phyloP scores from a whole-genome alignment of 495 filamentous ascomycete species.

The Pseudomonodictys pantanalensis region DNA sequence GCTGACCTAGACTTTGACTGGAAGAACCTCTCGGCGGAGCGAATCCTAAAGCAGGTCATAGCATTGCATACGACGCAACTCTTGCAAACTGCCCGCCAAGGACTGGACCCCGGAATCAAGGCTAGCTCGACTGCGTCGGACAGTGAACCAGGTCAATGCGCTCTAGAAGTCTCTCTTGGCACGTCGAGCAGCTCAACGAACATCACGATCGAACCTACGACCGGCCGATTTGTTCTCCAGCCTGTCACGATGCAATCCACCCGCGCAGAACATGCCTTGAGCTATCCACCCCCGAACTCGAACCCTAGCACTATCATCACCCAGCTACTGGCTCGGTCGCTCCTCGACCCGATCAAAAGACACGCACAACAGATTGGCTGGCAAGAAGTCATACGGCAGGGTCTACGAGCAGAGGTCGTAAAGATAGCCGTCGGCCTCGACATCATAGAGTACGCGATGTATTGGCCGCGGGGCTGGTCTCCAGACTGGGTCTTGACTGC shows the following conservation, averaged over 20 bases:
- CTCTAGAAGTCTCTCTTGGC: conserved; percentile 62
- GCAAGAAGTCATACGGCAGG: conserved; percentile 16
- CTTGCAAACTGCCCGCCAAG: conserved; percentile 58
- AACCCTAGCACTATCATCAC: conserved; percentile 18
- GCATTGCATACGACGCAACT: conserved; percentile 68
- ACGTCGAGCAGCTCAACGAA: conserved; percentile 55
- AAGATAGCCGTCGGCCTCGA: conserved; percentile 32
- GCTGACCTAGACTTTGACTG: conserved; percentile 62
- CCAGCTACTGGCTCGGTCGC: conserved; percentile 20
- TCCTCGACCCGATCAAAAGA: conserved; percentile 30
- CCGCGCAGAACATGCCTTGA: conserved; percentile 32
- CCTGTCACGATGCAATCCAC: conserved; percentile 49
- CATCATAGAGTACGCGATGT: conserved; percentile 33
- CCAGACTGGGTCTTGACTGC: conserved; percentile 36
- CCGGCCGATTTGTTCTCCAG: conserved; percentile 31
- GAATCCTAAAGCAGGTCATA: conserved; percentile 68
- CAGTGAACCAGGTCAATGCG: conserved; percentile 62
- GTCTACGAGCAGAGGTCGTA: conserved; percentile 23
- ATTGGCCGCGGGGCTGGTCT: conserved; percentile 34
- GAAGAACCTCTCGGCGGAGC: conserved; percentile 65
- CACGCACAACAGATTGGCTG: conserved; percentile 36
- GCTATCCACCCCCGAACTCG: conserved; percentile 21
- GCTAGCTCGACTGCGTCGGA: conserved; percentile 39
- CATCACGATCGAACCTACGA: conserved; percentile 67
- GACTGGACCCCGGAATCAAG: conserved; percentile 49